Conservation (phyloP, 139 green algal species). For the Volvox reticuliferus region DNA sequence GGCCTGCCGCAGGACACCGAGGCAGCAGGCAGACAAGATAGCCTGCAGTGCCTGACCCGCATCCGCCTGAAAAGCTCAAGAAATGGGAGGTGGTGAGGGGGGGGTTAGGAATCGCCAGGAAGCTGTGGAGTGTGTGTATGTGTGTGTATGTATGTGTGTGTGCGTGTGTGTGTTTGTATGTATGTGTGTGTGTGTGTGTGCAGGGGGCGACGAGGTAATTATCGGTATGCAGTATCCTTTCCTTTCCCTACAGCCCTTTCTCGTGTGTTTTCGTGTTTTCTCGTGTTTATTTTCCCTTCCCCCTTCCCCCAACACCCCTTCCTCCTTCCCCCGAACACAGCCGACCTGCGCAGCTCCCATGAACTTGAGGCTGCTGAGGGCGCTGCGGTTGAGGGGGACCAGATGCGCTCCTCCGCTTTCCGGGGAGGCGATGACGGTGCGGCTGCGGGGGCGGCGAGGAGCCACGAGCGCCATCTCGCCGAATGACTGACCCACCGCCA, state of each 20-base stretch:
- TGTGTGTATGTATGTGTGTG: too few relatives aligned
- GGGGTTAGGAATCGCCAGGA: background rate
- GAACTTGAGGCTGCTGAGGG: constrained; percentile 15
- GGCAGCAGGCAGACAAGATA: constrained; percentile 48
- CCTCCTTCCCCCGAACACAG: too few relatives aligned
- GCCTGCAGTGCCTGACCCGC: constrained; percentile 25
- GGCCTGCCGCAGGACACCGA: constrained; percentile 37
- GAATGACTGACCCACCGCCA: constrained; percentile 27
- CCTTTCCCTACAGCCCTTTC: too few relatives aligned
- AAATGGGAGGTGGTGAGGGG: too few relatives aligned
- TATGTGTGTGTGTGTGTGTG: too few relatives aligned
- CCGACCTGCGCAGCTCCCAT: constrained; percentile 1
- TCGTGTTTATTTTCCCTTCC: too few relatives aligned
- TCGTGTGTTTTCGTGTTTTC: too few relatives aligned
- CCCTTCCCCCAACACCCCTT: background rate
- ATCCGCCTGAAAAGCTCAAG: background rate
- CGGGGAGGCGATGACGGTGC: background rate
- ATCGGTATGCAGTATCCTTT: too few relatives aligned
- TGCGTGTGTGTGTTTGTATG: too few relatives aligned
- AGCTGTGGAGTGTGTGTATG: background rate
- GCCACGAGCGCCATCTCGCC: constrained; percentile 34
- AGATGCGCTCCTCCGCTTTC: constrained; percentile 1
- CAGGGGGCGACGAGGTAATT: too few relatives aligned
- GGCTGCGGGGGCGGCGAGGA: background rate
- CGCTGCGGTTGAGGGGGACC: constrained; percentile 3